phyloP scores from a whole-genome alignment of 176 grass and related monocot species.

The Carex pumila region DNA sequence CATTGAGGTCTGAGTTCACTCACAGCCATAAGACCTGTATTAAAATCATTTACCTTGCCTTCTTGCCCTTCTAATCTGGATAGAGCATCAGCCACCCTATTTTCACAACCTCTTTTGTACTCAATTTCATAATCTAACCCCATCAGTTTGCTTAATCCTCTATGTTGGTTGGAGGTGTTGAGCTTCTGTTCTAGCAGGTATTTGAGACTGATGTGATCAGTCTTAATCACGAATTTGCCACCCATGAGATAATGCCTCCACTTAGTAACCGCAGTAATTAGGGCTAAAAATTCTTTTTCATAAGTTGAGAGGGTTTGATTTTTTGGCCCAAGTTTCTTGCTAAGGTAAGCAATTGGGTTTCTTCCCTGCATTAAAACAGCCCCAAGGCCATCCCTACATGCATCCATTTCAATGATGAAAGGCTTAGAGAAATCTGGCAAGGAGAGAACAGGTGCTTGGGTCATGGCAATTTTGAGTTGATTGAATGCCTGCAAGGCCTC shows the following conservation, averaged over 20 bases:
- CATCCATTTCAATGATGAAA: not conserved
- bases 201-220: not conserved
- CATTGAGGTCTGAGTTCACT: no score
- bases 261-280: not conserved
- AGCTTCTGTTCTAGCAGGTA: not conserved
- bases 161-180: not conserved
- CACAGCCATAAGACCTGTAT: no score
- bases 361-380: not conserved
- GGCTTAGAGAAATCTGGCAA: not conserved
- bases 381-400: rapidly evolving
- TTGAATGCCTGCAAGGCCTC: not conserved
- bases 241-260: not conserved
- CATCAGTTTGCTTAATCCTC: not conserved
- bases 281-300: not conserved
- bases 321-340: not conserved
- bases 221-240: not conserved
- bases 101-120: not conserved
- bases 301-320: not conserved
- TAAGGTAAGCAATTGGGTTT: not conserved
- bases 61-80: no score
- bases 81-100: not conserved
- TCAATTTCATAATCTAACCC: not conserved
- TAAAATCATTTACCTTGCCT: no score
- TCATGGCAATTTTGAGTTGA: not conserved
- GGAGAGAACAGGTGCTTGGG: not conserved